A percentile compares a stretch with the other conserved stretches of the same genome.
These are phyloP conservation scores for Sorghum bicolor DNA, from an alignment of 176 grass and related monocot genomes.

Conservation along the genomic window Sorghum_bicolor_NCBIv3 NC_012879.2:58077001-58077500, in stretches of 20 bases:
- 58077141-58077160: background rate
- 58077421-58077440: background rate
- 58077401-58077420: constrained; percentile 8
- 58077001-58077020: background rate
- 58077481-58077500: constrained; percentile 3
- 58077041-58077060: background rate
- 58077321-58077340: constrained; percentile 95
- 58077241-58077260: constrained; percentile 82
- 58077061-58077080: background rate
- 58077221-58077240: constrained; percentile 26
- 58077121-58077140: background rate
- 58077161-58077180: background rate
- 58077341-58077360: constrained; percentile 89
- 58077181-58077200: background rate
- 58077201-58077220: constrained; percentile 26
- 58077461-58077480: constrained; percentile 18
- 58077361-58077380: constrained; percentile 27
- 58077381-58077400: background rate
- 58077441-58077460: background rate
- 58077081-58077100: background rate
- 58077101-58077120: constrained; percentile 3
- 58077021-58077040: background rate
- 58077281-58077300: constrained; percentile 84
- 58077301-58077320: constrained; percentile 98
- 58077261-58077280: constrained; percentile 97